Conservation (phyloP, 2,329 filamentous ascomycete genomes). For the Penicillium sp. region DNA sequence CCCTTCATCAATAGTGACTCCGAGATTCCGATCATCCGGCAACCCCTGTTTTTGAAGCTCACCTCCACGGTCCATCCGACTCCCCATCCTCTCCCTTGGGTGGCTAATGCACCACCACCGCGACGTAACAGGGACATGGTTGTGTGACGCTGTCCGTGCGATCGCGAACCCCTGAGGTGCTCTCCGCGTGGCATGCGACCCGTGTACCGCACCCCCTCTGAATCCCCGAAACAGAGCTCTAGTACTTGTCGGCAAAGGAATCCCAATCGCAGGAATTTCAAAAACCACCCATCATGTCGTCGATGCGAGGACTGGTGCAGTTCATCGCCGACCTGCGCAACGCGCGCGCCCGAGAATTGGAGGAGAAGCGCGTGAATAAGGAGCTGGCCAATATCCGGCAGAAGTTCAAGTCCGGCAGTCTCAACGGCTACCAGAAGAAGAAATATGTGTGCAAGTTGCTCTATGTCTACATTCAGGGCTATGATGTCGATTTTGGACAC, state of each 20-base stretch:
- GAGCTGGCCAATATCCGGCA: slow-evolving; percentile 97
- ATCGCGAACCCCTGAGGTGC: slow-evolving; percentile 23
- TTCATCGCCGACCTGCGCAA: slow-evolving; percentile 97
- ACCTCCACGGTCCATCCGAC: slow-evolving; percentile 4
- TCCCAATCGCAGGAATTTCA: background rate
- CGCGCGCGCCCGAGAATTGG: slow-evolving; percentile 85
- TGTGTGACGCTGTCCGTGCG: slow-evolving; percentile 24
- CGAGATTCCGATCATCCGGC: slow-evolving; percentile 6
- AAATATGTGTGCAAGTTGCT: slow-evolving; percentile 99
- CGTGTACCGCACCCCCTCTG: slow-evolving; percentile 13
- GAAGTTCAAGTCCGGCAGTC: slow-evolving; percentile 92
- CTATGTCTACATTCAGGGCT: slow-evolving; percentile 98
- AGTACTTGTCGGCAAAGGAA: slow-evolving; percentile 1
- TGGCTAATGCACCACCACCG: slow-evolving; percentile 24
- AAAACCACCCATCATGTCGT: slow-evolving; percentile 34
- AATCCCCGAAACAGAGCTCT: slow-evolving; percentile 1
- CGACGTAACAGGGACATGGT: slow-evolving; percentile 25
- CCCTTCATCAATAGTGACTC: slow-evolving; percentile 6
- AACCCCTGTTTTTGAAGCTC: slow-evolving; percentile 19
- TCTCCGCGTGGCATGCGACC: slow-evolving; percentile 23
- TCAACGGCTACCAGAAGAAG: slow-evolving; percentile 98
- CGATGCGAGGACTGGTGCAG: slow-evolving; percentile 73
- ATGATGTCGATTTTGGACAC: slow-evolving; percentile 98
- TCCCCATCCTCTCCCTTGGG: slow-evolving; percentile 3
- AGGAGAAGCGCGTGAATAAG: slow-evolving; percentile 99